Base-by-base conservation (phyloP, 768 basidiomycete genomes). In the Psilocybe tampanensis region DNA sequence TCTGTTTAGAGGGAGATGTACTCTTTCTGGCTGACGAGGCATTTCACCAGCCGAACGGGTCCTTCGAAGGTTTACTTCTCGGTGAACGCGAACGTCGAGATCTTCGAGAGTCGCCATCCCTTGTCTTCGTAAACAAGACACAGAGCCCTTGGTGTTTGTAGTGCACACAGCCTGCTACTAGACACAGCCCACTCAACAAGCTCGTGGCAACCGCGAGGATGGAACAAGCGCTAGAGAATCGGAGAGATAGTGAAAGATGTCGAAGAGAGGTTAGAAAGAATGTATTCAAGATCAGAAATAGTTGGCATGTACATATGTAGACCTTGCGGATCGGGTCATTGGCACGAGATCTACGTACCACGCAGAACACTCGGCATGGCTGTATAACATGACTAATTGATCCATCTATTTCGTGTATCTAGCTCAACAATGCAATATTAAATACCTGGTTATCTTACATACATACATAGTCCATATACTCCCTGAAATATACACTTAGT, bases 21-120 rank as follows among this genome's bases (percentile, higher is more conserved):
- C 56, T 17, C 58, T 53, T 41, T 71, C 71, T 18, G 73, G 69
- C n/a, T 57, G 64, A 47, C 66, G 69, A 45, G 74, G 72, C 13
- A 75, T 68, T 56, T 78, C 78, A 6, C 76, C 75, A 34, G 72
- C 66, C 12, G 80, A 79, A 44, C 76, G 70, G 18, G 68, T 70
- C 44, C 76, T 68, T 36, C 77, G 75, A 47, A 78, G 54, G 8
- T 64, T 49, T 15, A 59, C 66, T 49, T 72, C 66, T 36, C 58
- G 47, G 32, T 48, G 26, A 17, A 19, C 26, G 29, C 18, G 59
- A 32, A 51, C 21, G 47, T 55, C 60, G 24, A 64, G 56, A 58
- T 68, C 29, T 29, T 29, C 66, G 13, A 57, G 51, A 47, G 56
- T 57, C 34, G 69, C 63, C 66, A 68, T 68, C 36, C 39, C 18